phyloP scores from a whole-genome alignment of 352 stramenopile species.

The Phytopythium mirpurense region DNA sequence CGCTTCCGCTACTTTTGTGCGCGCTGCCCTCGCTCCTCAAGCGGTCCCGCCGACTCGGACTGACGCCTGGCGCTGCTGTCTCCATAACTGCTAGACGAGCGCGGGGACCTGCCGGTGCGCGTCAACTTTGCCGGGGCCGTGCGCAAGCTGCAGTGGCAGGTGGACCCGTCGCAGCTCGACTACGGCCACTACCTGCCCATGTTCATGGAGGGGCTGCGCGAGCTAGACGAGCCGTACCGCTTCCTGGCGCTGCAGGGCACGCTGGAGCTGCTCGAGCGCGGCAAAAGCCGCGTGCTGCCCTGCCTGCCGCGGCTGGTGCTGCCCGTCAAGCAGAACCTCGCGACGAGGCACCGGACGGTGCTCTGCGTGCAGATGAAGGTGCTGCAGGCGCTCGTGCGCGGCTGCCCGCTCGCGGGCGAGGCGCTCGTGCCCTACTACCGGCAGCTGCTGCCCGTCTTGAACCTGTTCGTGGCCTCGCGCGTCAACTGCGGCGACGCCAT shows the following conservation, averaged over 20 bases:
- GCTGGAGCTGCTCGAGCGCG: slow-evolving; percentile 79
- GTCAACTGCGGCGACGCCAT: slow-evolving; percentile 93
- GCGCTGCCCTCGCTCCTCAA: slow-evolving; percentile 10
- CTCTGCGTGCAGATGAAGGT: slow-evolving; percentile 78
- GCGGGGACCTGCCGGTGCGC: slow-evolving; percentile 61
- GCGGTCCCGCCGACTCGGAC: background rate
- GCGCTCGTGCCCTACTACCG: slow-evolving; percentile 91
- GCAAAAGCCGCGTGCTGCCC: slow-evolving; percentile 51
- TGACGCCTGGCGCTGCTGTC: no score
- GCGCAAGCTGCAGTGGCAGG: slow-evolving; percentile 69
- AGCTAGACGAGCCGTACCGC: slow-evolving; percentile 78
- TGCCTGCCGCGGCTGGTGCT: slow-evolving; percentile 46
- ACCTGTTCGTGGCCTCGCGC: slow-evolving; percentile 88
- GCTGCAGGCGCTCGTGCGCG: slow-evolving; percentile 61
- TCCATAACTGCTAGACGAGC: no score
- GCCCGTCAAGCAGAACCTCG: slow-evolving; percentile 86
- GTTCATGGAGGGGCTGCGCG: slow-evolving; percentile 91
- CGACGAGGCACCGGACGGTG: slow-evolving; percentile 69
- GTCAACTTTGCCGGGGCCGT: slow-evolving; percentile 73
- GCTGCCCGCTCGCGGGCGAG: slow-evolving; percentile 75
- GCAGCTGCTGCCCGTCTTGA: slow-evolving; percentile 90
- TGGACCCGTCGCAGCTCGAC: slow-evolving; percentile 66
- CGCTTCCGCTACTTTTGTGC: slow-evolving; percentile 84
- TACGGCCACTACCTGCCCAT: slow-evolving; percentile 87
- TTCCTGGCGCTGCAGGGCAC: slow-evolving; percentile 78